Evolutionary conservation across 1,139 yeast genomes (phyloP), one percentile per base, ranked within the genome.

Genomic region (Magnusiomyces tetraspermus): DNA sequence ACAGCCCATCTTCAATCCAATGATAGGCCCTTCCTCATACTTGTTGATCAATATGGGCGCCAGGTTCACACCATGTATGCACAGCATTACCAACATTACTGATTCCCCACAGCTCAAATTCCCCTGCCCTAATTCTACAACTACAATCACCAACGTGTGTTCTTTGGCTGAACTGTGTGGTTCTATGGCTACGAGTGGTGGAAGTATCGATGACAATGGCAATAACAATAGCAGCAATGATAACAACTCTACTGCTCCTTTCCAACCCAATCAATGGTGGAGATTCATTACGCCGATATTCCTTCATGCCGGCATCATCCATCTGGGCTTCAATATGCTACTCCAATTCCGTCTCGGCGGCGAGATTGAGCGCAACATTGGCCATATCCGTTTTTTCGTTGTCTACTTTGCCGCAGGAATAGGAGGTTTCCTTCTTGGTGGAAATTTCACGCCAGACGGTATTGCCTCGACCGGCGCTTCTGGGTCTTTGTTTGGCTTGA

Each of bases 1-100:
- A 0, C 67, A 80, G 59, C 92, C 92, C 2, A 76, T 80, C 55
- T 82, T 84, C 69, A 84, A 84, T 63, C 90, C 90, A 10, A 83
- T 84, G 90, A 67, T 84, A 48, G 92, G 92, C 0, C 92, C 92
- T n/a, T 82, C 88, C 1, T 71, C 83, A 0, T 82, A 82, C 61
- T 69, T 83, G 8, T 72, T 80, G 63, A 81, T 83, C 54, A 77
- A 81, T 60, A 77, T 82, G 78, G 90, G 90, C 1, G 83, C 89
- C 2, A 67, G 90, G 45, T 84, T 82, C 64, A 76, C 78, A 0
- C 88, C 89, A 0, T 84, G 92, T 63, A 83, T 83, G 87, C 79
- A 78, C 54, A 64, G 69, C 42, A 72, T 82, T 31, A 62, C 65
- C 28, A 76, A 73, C 2, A 66, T 82, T 51, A 82, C 88, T 6